Conservation (phyloP, 495 filamentous ascomycete species). For the Aspergillus sparsus region DNA sequence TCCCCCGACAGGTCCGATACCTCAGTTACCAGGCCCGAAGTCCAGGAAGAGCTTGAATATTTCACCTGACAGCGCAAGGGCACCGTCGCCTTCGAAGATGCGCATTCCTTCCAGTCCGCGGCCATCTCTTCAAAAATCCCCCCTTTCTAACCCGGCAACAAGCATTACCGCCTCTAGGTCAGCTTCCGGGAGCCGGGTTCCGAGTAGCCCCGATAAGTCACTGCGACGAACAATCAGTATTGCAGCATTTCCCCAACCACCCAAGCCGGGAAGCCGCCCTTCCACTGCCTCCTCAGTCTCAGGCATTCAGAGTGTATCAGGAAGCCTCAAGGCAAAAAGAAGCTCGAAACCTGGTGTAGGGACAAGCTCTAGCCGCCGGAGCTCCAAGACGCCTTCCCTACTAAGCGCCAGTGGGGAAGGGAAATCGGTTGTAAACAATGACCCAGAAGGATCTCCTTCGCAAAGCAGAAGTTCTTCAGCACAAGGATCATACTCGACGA, state of each 20-base stretch:
- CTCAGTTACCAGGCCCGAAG: conserved; percentile 70
- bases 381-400: conserved; percentile 67
- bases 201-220: conserved; percentile 58
- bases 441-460: conserved; percentile 77
- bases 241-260: conserved; percentile 88
- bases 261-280: conserved; percentile 57
- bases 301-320: conserved; percentile 30
- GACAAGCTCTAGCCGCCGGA: conserved; percentile 49
- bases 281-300: conserved; percentile 44
- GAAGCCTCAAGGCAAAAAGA: conserved; percentile 35
- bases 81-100: conserved; percentile 54
- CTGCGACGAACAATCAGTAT: conserved; percentile 86
- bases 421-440: conserved; percentile 63
- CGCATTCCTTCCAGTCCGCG: conserved; percentile 65
- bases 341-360: conserved; percentile 44
- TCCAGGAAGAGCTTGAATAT: conserved; percentile 63
- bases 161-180: conserved; percentile 42
- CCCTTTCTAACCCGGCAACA: conserved; percentile 47
- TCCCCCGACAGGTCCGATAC: conserved; percentile 65
- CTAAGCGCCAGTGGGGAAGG: conserved; percentile 76
- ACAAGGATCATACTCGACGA: conserved; percentile 87
- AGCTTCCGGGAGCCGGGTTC: conserved; percentile 35
- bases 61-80: conserved; percentile 45
- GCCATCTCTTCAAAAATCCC: conserved; percentile 53
- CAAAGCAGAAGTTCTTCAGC: conserved; percentile 88